Evolutionary conservation across 495 filamentous ascomycete species (phyloP).

Genomic region (Thermothielavioides terrestris): DNA sequence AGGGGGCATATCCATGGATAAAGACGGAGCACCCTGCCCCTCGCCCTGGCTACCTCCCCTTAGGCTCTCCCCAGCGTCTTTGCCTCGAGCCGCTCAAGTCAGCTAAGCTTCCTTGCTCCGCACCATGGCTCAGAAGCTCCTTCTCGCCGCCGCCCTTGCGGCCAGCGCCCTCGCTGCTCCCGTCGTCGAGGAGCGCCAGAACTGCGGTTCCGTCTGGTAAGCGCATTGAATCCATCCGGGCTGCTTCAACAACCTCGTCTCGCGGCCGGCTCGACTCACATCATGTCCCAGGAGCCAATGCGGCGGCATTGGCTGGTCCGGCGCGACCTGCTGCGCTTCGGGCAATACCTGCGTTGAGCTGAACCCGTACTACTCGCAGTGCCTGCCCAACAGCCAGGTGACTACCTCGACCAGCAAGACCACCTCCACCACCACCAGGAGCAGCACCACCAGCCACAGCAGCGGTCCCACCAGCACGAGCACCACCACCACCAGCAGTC

Average conservation of each 20-base stretch:
- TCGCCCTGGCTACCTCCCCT: background rate
- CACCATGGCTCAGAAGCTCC: constrained; percentile 22
- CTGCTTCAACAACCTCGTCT: background rate
- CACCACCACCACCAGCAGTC: background rate
- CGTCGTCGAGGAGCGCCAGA: constrained; percentile 35
- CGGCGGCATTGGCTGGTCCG: constrained; percentile 40
- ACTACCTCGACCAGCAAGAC: constrained; percentile 12
- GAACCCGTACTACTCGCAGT: constrained; percentile 45
- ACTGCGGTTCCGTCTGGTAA: constrained; percentile 29
- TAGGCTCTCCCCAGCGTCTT: constrained; percentile 2
- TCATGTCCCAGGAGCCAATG: constrained; percentile 35
- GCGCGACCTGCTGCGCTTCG: constrained; percentile 39
- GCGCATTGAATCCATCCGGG: background rate
- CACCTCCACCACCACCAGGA: constrained; percentile 5
- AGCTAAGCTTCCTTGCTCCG: constrained; percentile 1
- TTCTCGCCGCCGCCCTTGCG: constrained; percentile 27
- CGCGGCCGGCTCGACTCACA: background rate
- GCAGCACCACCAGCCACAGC: background rate
- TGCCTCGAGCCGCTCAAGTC: constrained; percentile 3
- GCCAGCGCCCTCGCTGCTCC: constrained; percentile 32
- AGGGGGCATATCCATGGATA: no score
- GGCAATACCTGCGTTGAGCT: constrained; percentile 35
- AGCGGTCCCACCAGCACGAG: constrained; percentile 8
- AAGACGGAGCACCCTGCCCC: background rate
- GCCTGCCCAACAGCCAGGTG: constrained; percentile 26